Percentiles rank a stretch among this genome's conserved stretches.
These are phyloP conservation scores for Leccinum pachyderme DNA, from an alignment of 1,284 basidiomycete species.

Conservation along the genomic window DNA sequence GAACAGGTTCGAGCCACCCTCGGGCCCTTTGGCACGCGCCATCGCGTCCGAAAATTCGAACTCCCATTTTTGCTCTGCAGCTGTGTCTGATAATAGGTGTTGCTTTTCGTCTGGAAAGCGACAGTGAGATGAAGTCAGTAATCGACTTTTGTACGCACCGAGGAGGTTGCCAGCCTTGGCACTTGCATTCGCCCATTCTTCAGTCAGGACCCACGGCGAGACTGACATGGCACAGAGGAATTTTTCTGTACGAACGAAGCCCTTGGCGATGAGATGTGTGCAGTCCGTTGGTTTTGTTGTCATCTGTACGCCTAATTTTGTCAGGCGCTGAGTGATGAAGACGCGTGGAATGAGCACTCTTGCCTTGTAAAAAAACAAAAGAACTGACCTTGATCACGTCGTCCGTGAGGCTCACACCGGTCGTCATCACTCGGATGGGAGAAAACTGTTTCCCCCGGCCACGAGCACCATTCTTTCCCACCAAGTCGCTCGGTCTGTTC, in stretches of 20 bases:
- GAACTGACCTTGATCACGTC: conserved; percentile 51
- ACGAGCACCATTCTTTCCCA: conserved; percentile 12
- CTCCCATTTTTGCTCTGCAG: conserved; percentile 60
- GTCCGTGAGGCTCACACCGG: conserved; percentile 53
- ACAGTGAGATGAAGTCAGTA: neutral
- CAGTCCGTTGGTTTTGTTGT: conserved; percentile 63
- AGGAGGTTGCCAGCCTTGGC: conserved; percentile 55
- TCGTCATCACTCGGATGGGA: conserved; percentile 55
- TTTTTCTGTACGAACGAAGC: conserved; percentile 78
- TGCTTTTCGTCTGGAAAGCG: conserved; percentile 53
- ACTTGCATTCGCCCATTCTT: conserved; percentile 66
- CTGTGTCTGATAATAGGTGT: conserved; percentile 58
- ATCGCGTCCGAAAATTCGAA: conserved; percentile 64
- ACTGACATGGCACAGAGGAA: conserved; percentile 71
- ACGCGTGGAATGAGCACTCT: neutral
- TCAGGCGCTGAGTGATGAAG: conserved; percentile 45
- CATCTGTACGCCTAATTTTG: conserved; percentile 61
- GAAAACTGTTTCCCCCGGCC: conserved; percentile 7
- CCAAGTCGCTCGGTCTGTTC: conserved; percentile 5
- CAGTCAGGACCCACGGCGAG: conserved; percentile 59
- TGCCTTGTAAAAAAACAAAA: neutral
- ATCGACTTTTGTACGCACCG: conserved; percentile 45
- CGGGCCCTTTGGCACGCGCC: conserved; percentile 46
- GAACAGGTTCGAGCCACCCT: conserved; percentile 53
- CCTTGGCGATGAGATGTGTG: conserved; percentile 71